These are phyloP conservation scores for Thermomucor indicae-seudaticae DNA, from an alignment of 371 early-diverging fungal genomes.

Conservation along the genomic window DNA sequence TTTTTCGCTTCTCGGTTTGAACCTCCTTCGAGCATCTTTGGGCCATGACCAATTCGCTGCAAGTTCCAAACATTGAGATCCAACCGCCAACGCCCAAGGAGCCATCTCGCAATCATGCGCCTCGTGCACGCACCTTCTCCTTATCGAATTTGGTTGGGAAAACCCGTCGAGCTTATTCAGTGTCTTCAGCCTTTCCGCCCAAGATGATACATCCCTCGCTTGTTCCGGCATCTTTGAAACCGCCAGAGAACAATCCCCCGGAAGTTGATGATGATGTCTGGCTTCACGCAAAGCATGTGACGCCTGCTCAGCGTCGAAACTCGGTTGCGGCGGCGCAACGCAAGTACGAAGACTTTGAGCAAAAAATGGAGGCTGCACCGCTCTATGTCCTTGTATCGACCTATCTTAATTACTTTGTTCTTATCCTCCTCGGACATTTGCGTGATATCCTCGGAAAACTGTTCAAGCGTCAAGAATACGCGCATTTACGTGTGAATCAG, in stretches of 20 bases:
- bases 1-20: no score
- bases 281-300: constrained; percentile 15
- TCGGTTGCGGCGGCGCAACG: constrained; percentile 44
- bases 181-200: constrained; percentile 42
- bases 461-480: constrained; percentile 65
- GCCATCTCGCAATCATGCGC: neutral
- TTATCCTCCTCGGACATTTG: constrained; percentile 92
- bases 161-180: constrained; percentile 47
- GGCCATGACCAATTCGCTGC: constrained; percentile 2
- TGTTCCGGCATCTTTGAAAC: constrained; percentile 13
- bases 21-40: no score
- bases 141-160: constrained; percentile 33
- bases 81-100: constrained; percentile 8
- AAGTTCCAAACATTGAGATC: constrained; percentile 10
- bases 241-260: neutral
- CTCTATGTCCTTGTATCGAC: constrained; percentile 85
- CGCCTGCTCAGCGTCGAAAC: constrained; percentile 45
- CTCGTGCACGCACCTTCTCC: constrained; percentile 35
- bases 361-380: constrained; percentile 38
- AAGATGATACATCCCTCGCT: constrained; percentile 20
- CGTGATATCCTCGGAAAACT: constrained; percentile 87
- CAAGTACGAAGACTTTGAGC: constrained; percentile 19
- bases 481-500: constrained; percentile 69
- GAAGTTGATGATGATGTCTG: constrained; percentile 14
- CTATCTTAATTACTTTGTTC: constrained; percentile 92